A percentile compares a stretch with the other conserved stretches of the same genome.
phyloP scores from a whole-genome alignment of 129 eudicot genomes.

The Centaurea solstitialis region DNA sequence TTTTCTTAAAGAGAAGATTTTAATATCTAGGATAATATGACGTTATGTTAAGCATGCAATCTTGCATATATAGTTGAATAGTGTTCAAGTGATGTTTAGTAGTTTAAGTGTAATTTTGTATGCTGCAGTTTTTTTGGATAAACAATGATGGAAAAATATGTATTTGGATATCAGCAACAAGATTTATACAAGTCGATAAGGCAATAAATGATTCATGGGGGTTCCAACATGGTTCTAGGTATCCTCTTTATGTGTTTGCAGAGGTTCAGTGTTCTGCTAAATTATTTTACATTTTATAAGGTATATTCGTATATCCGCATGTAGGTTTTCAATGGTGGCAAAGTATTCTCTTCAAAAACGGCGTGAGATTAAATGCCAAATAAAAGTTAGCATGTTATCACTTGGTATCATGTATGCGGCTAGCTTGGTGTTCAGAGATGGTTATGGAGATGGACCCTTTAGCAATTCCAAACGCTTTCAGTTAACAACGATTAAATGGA shows the following conservation, averaged over 20 bases:
- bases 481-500: background rate
- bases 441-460: background rate
- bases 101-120: background rate
- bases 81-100: background rate
- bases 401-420: background rate
- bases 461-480: background rate
- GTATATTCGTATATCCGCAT: background rate
- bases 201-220: background rate
- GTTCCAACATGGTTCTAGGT: background rate
- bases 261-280: too few species aligned
- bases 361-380: background rate
- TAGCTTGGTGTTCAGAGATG: slow-evolving; percentile 8
- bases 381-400: background rate
- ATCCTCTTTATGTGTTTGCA: too few species aligned
- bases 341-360: background rate
- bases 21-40: too few species aligned
- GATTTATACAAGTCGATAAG: background rate
- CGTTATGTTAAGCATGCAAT: too few species aligned
- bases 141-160: slow-evolving; percentile 6
- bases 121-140: background rate
- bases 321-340: background rate
- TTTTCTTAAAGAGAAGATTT: too few species aligned
- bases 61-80: background rate
- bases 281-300: background rate
- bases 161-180: slow-evolving; percentile 4